A percentile compares a stretch with the other conserved stretches of the same genome.
phyloP scores from a whole-genome alignment of 345 rosid species.

The Hypericum androsaemum region DNA sequence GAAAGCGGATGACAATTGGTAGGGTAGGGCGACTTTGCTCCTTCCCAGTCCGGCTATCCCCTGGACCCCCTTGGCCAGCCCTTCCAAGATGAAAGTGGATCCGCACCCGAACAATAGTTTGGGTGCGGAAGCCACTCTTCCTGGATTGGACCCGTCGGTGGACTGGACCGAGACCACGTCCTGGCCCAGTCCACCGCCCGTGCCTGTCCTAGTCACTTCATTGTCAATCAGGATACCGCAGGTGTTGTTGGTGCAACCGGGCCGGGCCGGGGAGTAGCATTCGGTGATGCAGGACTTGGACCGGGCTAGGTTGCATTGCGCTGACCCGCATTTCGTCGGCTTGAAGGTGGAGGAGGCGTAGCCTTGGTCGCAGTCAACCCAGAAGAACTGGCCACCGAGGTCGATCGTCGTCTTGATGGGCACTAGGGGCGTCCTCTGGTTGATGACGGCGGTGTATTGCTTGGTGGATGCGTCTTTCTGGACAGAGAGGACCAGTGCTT shows the following conservation, averaged over 20 bases:
- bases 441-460: not conserved
- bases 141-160: conserved; percentile 1
- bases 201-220: not conserved
- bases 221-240: conserved; percentile 2
- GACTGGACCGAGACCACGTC: conserved; percentile 11
- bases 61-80: conserved; percentile 13
- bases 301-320: conserved; percentile 6
- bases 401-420: conserved; percentile 8
- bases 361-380: conserved; percentile 11
- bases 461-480: conserved; percentile 1
- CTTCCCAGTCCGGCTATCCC: conserved; percentile 18
- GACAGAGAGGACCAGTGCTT: conserved; percentile 1
- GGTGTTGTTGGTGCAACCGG: conserved; percentile 15
- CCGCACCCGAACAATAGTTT: conserved; percentile 2
- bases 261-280: conserved; percentile 3
- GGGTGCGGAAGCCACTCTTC: not conserved
- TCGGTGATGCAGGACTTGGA: conserved; percentile 2
- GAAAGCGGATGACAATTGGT: conserved; percentile 8
- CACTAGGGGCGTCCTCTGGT: conserved; percentile 2
- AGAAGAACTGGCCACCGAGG: conserved; percentile 12
- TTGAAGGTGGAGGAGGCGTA: conserved; percentile 13
- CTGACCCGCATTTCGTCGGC: conserved; percentile 5
- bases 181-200: conserved; percentile 4
- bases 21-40: conserved; percentile 10
- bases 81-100: not conserved